These are phyloP conservation scores for Saccharomyces pastorianus DNA, from an alignment of 1,139 yeast species.

Conservation along the genomic window DNA sequence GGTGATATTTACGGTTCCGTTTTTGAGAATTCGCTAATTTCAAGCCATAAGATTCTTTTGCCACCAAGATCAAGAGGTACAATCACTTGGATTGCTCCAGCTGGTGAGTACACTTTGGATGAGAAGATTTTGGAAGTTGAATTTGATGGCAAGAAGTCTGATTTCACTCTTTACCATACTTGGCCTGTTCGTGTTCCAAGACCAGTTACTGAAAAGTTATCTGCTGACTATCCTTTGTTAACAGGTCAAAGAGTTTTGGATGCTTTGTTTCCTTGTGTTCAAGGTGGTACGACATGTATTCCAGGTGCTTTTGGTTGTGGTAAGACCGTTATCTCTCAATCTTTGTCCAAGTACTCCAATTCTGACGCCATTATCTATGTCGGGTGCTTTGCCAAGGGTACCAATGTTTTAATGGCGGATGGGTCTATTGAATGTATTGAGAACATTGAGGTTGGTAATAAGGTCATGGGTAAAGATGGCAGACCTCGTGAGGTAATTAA, in stretches of 20 bases:
- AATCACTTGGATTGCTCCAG: conserved; percentile 75
- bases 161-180: conserved; percentile 91
- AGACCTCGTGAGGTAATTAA: too few species aligned
- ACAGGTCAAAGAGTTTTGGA: conserved; percentile 99
- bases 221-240: conserved; percentile 89
- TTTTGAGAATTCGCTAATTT: conserved; percentile 83
- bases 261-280: conserved; percentile 96
- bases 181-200: conserved; percentile 99
- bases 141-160: conserved; percentile 76
- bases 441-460: too few species aligned
- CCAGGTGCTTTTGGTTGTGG: conserved; percentile 99
- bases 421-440: too few species aligned
- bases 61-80: conserved; percentile 99
- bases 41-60: conserved; percentile 85
- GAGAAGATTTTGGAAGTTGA: conserved; percentile 88
- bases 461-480: too few species aligned
- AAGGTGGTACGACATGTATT: conserved; percentile 99
- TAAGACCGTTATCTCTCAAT: conserved; percentile 96
- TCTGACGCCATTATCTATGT: conserved; percentile 93
- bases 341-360: conserved; percentile 92
- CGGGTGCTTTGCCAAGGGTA: conserved; percentile 41
- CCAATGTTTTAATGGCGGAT: too few species aligned
- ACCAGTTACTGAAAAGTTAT: conserved; percentile 87
- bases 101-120: conserved; percentile 85
- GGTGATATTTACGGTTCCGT: conserved; percentile 95